Conservation (phyloP, 768 basidiomycete species). For the Asterophora lycoperdoides region DNA sequence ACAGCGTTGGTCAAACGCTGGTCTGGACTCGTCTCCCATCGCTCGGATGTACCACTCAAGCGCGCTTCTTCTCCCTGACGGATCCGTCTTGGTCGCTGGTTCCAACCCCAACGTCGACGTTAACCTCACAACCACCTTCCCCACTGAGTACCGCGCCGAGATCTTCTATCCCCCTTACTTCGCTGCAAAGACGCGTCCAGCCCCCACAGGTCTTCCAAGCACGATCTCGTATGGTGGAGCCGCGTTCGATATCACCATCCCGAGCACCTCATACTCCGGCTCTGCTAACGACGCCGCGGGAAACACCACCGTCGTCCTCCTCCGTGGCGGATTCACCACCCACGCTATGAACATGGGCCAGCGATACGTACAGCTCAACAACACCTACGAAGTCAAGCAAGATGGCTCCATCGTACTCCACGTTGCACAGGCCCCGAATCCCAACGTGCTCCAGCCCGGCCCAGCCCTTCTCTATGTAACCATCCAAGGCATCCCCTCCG, state of each 20-base stretch:
- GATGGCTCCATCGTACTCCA: constrained; percentile 77
- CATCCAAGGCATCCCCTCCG: constrained; percentile 80
- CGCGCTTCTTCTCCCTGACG: constrained; percentile 86
- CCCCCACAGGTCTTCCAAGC: constrained; percentile 63
- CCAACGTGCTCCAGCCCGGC: constrained; percentile 86
- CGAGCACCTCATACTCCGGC: constrained; percentile 61
- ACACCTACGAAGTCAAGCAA: constrained; percentile 75
- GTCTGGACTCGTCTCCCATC: constrained; percentile 57
- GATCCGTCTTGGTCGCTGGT: constrained; percentile 82
- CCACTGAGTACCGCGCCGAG: constrained; percentile 79
- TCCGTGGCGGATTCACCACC: constrained; percentile 83
- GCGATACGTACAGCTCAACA: constrained; percentile 76
- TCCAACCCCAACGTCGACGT: constrained; percentile 92
- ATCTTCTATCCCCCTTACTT: constrained; percentile 93
- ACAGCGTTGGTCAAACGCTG: constrained; percentile 66
- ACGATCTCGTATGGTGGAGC: constrained; percentile 80
- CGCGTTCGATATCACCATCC: constrained; percentile 71
- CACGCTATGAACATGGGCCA: constrained; percentile 91
- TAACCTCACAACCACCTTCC: constrained; percentile 54
- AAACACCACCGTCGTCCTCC: constrained; percentile 70
- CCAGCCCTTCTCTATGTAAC: constrained; percentile 82
- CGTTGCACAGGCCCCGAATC: constrained; percentile 77
- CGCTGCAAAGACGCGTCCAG: constrained; percentile 61
- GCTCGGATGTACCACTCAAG: constrained; percentile 89
- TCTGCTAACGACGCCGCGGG: constrained; percentile 65